Evolutionary conservation across 169 alveolate species (phyloP).

Genomic region (Theileria parva): DNA sequence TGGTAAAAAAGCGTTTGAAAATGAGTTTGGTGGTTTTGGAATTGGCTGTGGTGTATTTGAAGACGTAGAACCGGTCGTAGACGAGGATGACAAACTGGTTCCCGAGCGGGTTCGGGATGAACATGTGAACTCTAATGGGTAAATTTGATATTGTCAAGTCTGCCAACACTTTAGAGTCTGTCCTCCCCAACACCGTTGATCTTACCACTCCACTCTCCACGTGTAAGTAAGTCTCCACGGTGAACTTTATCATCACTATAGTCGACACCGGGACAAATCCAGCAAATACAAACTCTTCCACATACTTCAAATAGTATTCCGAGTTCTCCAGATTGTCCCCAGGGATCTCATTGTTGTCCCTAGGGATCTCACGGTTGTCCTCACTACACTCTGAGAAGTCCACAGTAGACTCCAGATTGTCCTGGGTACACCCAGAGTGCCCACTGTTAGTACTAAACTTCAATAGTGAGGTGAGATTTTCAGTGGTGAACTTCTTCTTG

Average conservation of each 20-base stretch:
- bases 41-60: conserved; percentile 11
- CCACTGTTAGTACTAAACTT: no score
- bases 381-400: no score
- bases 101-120: neutral
- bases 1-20: neutral
- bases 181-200: neutral
- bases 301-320: neutral
- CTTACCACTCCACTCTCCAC: neutral
- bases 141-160: neutral
- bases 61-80: conserved; percentile 13
- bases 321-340: no score
- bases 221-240: neutral
- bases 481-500: no score
- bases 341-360: no score
- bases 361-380: no score
- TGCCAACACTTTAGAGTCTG: neutral
- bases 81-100: neutral
- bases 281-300: conserved; percentile 8
- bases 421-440: no score
- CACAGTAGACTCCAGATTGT: no score
- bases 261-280: conserved; percentile 15
- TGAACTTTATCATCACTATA: conserved; percentile 5
- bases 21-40: neutral
- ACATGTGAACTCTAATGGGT: conserved; percentile 4
- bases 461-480: no score